Conservation (phyloP, 2,329 filamentous ascomycete species). For the Penicillium sp. region DNA sequence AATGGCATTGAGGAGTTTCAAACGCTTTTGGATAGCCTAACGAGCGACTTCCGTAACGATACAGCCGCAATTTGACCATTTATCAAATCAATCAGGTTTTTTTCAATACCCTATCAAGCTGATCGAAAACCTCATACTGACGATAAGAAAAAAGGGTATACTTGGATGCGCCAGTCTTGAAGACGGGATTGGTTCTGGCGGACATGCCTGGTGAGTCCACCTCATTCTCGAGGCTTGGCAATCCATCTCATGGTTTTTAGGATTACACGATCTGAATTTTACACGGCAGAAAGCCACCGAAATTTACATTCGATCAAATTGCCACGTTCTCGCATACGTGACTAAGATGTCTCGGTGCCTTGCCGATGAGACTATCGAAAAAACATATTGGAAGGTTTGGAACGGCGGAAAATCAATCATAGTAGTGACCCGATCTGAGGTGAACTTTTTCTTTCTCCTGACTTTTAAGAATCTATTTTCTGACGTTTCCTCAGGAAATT, state of each 20-base stretch:
- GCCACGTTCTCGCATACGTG: constrained; percentile 20
- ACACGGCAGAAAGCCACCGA: constrained; percentile 16
- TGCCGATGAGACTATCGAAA: constrained; percentile 14
- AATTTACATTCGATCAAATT: constrained; percentile 16
- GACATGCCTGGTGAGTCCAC: constrained; percentile 17
- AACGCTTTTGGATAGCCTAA: constrained; percentile 12
- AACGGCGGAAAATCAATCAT: constrained; percentile 9
- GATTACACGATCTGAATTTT: constrained; percentile 19
- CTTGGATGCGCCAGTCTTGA: constrained; percentile 13
- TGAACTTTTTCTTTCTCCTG: neutral
- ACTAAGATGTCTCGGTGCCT: constrained; percentile 14
- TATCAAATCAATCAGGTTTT: constrained; percentile 18
- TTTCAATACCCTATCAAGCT: neutral
- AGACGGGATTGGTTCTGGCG: constrained; percentile 17
- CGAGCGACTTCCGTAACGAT: neutral
- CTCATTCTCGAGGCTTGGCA: neutral
- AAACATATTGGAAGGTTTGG: constrained; percentile 7
- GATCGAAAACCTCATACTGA: neutral
- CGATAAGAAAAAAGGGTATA: constrained; percentile 13
- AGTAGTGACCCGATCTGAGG: constrained; percentile 19
- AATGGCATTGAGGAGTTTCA: neutral
- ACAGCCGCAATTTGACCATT: constrained; percentile 18
- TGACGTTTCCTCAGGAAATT: neutral
- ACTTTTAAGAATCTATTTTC: neutral
- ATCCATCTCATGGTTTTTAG: constrained; percentile 4